Evolutionary conservation across 371 early-diverging fungal genomes (phyloP), one percentile per base, ranked within the genome.

Genomic region (Mucor ambiguus): DNA sequence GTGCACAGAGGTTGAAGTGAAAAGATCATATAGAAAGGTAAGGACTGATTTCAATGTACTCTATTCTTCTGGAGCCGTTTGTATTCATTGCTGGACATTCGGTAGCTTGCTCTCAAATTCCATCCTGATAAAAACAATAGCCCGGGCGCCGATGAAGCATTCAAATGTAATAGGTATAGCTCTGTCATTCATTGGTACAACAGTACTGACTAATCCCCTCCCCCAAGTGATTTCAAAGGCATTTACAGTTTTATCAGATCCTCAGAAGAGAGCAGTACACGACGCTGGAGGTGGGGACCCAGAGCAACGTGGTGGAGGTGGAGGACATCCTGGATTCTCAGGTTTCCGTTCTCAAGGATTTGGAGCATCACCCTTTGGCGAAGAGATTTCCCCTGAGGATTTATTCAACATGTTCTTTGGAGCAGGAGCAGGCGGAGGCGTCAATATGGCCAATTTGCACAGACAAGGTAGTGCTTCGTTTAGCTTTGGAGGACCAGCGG

Each of bases 91-190:
- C 24, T 26, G 20, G n/a, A 37, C 24, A 14, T 28, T 29, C 54
- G 3, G 22, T 78, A 93, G 93, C 82, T 97, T 56, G 98, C 98
- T 26, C 33, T 62, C 14, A 49, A 91, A 75, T 98, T 95, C 76
- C 99, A 99, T 77, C 99, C 99, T 0, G 99, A 98, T 76, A 99
- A 96, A 77, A 97, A 98, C 72, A 87, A 84, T 16, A 96, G 98
- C 4, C 95, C 98, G 10, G 98, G 98, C 24, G 96, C 98, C 4
- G 96, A 96, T 63, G 98, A 96, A 74, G 99, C 97, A 12, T 97
- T 98, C 78, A 97, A 98, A 79, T 83, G 90, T 93, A 85, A 37
- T 38, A 32, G 55, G 29, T 55, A 30, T 29, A 20, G 9, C 11
- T n/a, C 1, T 37, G n/a, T 18, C 2, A 20, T 20, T 44, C 44